These are phyloP conservation scores for Mortierella antarctica DNA, from an alignment of 192 early-diverging fungal species.

Conservation along the genomic window DNA sequence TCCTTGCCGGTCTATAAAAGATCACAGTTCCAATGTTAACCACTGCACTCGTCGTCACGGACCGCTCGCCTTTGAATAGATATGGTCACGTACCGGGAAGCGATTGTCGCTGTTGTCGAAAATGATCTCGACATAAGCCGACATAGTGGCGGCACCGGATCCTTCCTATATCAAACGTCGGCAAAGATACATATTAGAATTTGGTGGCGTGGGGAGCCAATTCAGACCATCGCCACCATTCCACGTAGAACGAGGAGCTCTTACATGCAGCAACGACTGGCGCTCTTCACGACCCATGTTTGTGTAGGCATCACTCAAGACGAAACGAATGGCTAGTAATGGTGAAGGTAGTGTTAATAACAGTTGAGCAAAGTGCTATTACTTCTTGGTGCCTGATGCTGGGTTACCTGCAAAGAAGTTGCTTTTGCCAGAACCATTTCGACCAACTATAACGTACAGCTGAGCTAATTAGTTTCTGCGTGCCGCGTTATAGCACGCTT, in stretches of 20 bases:
- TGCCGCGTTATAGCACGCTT: background rate
- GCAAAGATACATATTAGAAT: conserved; percentile 1
- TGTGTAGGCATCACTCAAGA: conserved; percentile 94
- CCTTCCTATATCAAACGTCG: conserved; percentile 75
- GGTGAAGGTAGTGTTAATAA: background rate
- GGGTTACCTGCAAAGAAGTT: conserved; percentile 94
- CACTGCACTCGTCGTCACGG: conserved; percentile 7
- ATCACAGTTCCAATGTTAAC: background rate
- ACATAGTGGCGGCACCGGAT: conserved; percentile 90
- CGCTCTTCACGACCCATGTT: conserved; percentile 94
- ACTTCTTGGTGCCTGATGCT: too few species aligned
- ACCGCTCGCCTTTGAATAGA: background rate
- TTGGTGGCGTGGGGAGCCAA: conserved; percentile 22
- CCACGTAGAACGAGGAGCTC: conserved; percentile 58
- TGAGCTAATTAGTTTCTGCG: background rate
- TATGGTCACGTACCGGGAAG: conserved; percentile 76
- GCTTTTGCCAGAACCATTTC: conserved; percentile 97
- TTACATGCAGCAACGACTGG: conserved; percentile 91
- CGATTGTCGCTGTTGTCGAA: conserved; percentile 98
- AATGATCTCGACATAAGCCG: conserved; percentile 94
- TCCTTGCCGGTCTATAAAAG: conserved; percentile 83
- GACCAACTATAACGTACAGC: conserved; percentile 71
- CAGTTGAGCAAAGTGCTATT: too few species aligned
- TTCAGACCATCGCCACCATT: conserved; percentile 40
- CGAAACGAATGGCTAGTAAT: conserved; percentile 88